Base-by-base conservation (phyloP, 2,329 filamentous ascomycete genomes). In the Trichoderma brevicompactum region DNA sequence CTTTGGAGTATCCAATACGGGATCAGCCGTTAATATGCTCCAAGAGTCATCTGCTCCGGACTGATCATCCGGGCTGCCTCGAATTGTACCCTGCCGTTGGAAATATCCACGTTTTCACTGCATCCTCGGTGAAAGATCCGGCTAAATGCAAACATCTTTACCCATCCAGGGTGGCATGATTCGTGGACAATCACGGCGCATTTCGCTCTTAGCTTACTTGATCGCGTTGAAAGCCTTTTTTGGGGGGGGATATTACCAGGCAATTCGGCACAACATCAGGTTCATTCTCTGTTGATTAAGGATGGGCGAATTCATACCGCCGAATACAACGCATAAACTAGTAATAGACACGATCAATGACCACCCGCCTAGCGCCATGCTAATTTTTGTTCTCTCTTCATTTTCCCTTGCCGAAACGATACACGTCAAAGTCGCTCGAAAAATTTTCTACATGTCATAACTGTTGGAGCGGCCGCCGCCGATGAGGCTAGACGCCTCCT, bases 81-180 rank as follows among this genome's bases (percentile, higher is more conserved):
- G 36, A 36, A 32, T 40, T 3, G 15, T 54, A n/a, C 40, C 49
- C 40, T 53, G 49, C 48, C 17, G 32, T 43, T 63, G 59, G 50
- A 46, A 63, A 63, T 43, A 44, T 54, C 59, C 59, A 63, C 59
- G 59, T 54, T 63, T 44, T 53, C 40, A 54, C 40, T 53, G 40
- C n/a, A 44, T 44, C 40, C 23, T 63, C 48, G 59, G 49, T 63
- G 59, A 63, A 63, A 44, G 59, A 5, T 19, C 59, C 59, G 59
- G 59, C 49, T 63, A 63, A 63, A 63, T 63, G 34, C 59, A 5
- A 28, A 54, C 36, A 40, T 38, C 48, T 17, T 44, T 48, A 63
- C 54, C 49, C 44, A 28, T 34, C 38, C 19, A 46, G 49, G 49
- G 40, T 62, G 59, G 49, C 17, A 53, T 62, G 59, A 62, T 62